Evolutionary conservation across 352 stramenopile genomes (phyloP).

Genomic region (Globisporangium takayamanum): DNA sequence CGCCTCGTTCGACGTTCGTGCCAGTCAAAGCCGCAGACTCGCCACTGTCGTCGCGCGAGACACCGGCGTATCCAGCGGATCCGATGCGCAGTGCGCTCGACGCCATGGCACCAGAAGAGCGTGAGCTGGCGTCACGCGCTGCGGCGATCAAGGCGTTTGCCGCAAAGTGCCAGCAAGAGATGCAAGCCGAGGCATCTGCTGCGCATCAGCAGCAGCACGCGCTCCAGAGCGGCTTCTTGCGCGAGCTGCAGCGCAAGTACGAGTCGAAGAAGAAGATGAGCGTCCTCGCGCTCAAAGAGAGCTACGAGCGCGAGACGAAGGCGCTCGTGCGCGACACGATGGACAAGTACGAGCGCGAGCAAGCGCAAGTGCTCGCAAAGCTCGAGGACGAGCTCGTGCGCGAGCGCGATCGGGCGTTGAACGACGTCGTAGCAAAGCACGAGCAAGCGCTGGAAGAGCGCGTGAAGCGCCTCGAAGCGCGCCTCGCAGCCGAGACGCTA

Average conservation of each 20-base stretch:
- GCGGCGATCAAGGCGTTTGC: conserved; percentile 28
- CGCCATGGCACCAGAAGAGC: conserved; percentile 14
- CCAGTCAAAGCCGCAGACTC: conserved; percentile 1
- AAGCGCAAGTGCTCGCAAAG: conserved; percentile 24
- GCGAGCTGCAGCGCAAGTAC: conserved; percentile 56
- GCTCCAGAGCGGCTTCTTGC: conserved; percentile 29
- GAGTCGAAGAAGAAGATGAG: conserved; percentile 56
- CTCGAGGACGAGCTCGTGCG: conserved; percentile 21
- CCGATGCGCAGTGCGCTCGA: conserved; percentile 6
- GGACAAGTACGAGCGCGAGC: conserved; percentile 40
- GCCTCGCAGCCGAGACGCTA: conserved; percentile 32
- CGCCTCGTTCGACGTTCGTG: conserved; percentile 1
- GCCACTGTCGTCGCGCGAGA: neutral
- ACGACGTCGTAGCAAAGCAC: conserved; percentile 29
- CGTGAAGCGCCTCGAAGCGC: conserved; percentile 28
- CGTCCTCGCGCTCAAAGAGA: conserved; percentile 36
- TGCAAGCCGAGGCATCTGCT: conserved; percentile 21
- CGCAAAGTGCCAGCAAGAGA: conserved; percentile 27
- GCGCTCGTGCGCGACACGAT: conserved; percentile 29
- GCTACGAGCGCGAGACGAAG: conserved; percentile 50
- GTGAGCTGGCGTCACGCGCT: conserved; percentile 25
- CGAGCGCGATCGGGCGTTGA: conserved; percentile 27
- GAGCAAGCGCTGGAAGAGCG: conserved; percentile 30
- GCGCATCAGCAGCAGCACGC: conserved; percentile 29
- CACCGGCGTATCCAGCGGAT: neutral